Conservation (phyloP, 2,329 filamentous ascomycete species). For the Pseudopyricularia javanii region DNA sequence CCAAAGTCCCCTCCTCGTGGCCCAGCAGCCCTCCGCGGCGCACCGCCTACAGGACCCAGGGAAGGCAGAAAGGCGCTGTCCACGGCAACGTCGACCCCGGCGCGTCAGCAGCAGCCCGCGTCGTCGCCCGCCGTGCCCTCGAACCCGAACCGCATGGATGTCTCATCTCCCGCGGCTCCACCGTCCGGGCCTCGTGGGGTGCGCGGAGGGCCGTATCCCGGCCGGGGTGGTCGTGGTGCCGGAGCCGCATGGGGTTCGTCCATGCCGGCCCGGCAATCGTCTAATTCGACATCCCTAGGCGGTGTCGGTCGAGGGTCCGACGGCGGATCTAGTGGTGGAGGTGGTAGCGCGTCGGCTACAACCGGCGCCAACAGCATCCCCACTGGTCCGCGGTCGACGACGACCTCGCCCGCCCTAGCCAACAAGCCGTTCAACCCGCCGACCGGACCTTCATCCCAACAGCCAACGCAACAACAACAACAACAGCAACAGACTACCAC, state of each 20-base stretch:
- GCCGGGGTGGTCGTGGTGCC: slow-evolving; percentile 28
- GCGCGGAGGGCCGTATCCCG: slow-evolving; percentile 30
- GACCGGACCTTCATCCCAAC: slow-evolving; percentile 35
- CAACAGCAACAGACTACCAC: neutral
- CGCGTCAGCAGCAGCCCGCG: slow-evolving; percentile 17
- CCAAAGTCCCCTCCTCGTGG: slow-evolving; percentile 6
- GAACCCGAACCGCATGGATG: slow-evolving; percentile 18
- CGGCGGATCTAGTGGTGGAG: neutral
- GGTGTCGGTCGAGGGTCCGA: slow-evolving; percentile 5
- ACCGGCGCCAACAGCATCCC: slow-evolving; percentile 29
- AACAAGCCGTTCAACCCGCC: slow-evolving; percentile 43
- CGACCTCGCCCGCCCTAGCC: slow-evolving; percentile 20
- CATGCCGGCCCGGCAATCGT: neutral
- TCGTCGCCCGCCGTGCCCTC: slow-evolving; percentile 15
- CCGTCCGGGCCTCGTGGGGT: slow-evolving; percentile 39
- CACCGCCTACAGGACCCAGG: neutral
- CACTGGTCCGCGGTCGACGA: slow-evolving; percentile 30
- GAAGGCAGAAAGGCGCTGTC: neutral
- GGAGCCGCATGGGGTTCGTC: neutral
- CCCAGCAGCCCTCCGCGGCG: slow-evolving; percentile 10
- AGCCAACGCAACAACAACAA: slow-evolving; percentile 11
- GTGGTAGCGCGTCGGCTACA: slow-evolving; percentile 17
- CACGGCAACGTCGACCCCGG: slow-evolving; percentile 8
- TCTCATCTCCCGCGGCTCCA: slow-evolving; percentile 32
- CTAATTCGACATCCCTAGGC: neutral